Conservation (phyloP, 192 early-diverging fungal genomes). For the Coemansia sp. region DNA sequence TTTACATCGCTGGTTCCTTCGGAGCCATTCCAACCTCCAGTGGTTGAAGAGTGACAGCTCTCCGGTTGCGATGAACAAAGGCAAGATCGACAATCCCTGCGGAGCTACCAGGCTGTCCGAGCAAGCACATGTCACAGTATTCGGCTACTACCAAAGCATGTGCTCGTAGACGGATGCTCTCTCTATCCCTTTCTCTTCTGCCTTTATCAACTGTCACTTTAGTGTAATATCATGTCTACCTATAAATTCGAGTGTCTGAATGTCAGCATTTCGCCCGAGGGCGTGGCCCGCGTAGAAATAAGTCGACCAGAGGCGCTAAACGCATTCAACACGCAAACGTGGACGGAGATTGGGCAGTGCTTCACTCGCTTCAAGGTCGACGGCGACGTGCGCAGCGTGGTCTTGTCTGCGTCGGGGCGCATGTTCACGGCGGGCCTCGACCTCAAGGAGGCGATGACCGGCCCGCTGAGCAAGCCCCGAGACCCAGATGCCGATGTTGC, state of each 20-base stretch:
- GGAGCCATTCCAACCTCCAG: conserved; percentile 47
- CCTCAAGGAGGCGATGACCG: conserved; percentile 56
- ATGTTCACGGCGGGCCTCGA: conserved; percentile 95
- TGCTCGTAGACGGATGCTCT: background rate
- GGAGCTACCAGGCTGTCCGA: background rate
- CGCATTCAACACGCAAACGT: conserved; percentile 71
- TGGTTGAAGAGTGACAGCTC: conserved; percentile 8
- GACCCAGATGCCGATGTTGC: conserved; percentile 20
- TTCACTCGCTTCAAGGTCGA: conserved; percentile 67
- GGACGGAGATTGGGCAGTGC: conserved; percentile 66
- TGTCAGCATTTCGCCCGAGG: conserved; percentile 59
- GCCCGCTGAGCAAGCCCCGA: conserved; percentile 17
- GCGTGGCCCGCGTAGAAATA: conserved; percentile 81
- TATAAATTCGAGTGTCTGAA: conserved; percentile 67
- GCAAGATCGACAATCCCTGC: background rate
- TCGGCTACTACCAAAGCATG: background rate
- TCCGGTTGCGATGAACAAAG: background rate
- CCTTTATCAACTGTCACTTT: background rate
- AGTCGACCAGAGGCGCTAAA: conserved; percentile 85
- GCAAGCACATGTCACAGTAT: background rate
- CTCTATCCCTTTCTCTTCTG: background rate
- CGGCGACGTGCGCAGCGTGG: conserved; percentile 69
- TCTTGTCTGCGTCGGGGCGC: conserved; percentile 74
- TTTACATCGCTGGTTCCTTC: conserved; percentile 50
- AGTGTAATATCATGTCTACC: background rate